phyloP scores from a whole-genome alignment of 257 asterid species.

The Verbascum thapsus region DNA sequence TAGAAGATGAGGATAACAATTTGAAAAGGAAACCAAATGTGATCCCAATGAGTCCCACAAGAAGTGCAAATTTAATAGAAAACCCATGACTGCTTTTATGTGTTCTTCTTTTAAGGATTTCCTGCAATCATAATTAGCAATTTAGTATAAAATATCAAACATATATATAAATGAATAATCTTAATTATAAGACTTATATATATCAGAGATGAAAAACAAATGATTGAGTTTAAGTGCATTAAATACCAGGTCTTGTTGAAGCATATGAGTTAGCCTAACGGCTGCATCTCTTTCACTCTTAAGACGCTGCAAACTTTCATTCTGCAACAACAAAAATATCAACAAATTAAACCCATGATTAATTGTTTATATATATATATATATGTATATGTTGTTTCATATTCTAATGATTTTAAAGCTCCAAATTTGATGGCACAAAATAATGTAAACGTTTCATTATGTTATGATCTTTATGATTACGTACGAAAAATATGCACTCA shows the following conservation, averaged over 20 bases:
- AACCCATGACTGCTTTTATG: constrained; percentile 29
- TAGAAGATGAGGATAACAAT: constrained; percentile 29
- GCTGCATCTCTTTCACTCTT: constrained; percentile 51
- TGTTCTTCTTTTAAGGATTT: constrained; percentile 32
- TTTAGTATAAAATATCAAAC: background rate
- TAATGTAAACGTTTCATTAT: too few species aligned
- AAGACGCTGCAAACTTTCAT: constrained; percentile 42
- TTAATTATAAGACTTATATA: too few species aligned
- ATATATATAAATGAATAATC: too few species aligned
- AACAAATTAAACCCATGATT: background rate
- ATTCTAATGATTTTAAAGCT: too few species aligned
- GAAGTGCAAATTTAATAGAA: constrained; percentile 39
- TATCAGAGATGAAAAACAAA: too few species aligned
- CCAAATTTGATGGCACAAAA: too few species aligned
- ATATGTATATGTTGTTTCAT: too few species aligned
- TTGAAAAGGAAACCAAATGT: constrained; percentile 43
- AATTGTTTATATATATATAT: too few species aligned
- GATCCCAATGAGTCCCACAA: constrained; percentile 47
- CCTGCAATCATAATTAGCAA: constrained; percentile 28
- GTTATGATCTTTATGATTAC: too few species aligned
- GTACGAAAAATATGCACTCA: too few species aligned
- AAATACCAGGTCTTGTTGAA: constrained; percentile 47
- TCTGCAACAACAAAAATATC: constrained; percentile 22
- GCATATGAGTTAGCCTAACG: constrained; percentile 38
- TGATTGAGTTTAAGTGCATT: constrained; percentile 3